Evolutionary conservation across 306 rosid species (phyloP), one percentile per base, ranked within the genome.

Genomic region (Begonia loranthoides): DNA sequence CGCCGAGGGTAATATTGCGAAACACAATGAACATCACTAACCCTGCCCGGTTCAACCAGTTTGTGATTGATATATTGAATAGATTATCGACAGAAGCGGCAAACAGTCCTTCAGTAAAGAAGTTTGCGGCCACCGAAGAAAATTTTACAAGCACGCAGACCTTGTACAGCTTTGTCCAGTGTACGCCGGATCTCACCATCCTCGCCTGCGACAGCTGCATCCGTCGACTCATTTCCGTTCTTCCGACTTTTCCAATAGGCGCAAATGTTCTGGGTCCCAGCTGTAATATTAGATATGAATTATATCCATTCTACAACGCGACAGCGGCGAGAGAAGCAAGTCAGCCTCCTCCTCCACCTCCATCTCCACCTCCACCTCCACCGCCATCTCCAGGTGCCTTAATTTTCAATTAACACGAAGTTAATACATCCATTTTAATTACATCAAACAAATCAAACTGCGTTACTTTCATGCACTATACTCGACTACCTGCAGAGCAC

Each of bases 1-100:
- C 0, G 0, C 66, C 66, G 0, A 0, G 0, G 1, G 0, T 1
- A 0, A 9, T 0, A 34, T 0, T 17, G 9, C 6, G 12, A 45
- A 28, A 0, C 9, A 0, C 0, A 8, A 3, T 0, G 0, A 69
- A 78, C 21, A 66, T 63, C 6, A 17, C 58, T 3, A 61, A 67
- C 15, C 4, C 14, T 49, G 48, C 59, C 3, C 9, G 14, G 46
- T 62, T 62, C 45, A 4, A 38, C 3, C 1, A 13, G 1, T 45
- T 4, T 10, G 52, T 62, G 12, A 14, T 9, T 17, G 13, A 10
- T 13, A 0, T 53, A 52, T n/a, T 62, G 52, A 9, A 15, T 5
- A n/a, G 38, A 0, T 16, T 38, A 21, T 21, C 22, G 3, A 57
- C 45, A 11, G 13, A 17, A 14, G 15, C 43, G 1, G 51, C 61